phyloP scores from a whole-genome alignment of 2,329 filamentous ascomycete species.

The Cadophora luteo-olivacea region DNA sequence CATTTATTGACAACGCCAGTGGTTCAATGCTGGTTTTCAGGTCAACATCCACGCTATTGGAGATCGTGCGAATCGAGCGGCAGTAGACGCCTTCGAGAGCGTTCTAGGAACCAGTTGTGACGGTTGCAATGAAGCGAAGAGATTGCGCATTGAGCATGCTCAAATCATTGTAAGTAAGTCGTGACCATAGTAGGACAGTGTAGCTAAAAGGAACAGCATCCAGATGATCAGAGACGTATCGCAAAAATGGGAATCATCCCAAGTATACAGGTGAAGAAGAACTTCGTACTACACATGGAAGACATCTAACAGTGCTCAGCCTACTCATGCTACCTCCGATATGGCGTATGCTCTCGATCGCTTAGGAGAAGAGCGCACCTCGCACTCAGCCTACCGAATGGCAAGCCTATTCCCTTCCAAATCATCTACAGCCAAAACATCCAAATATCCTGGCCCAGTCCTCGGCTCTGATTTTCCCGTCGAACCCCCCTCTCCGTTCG shows the following conservation, averaged over 20 bases:
- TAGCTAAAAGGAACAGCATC: conserved; percentile 49
- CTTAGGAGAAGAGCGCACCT: conserved; percentile 62
- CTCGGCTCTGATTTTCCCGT: conserved; percentile 77
- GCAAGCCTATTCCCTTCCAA: conserved; percentile 58
- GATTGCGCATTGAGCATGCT: conserved; percentile 73
- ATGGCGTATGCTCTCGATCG: conserved; percentile 69
- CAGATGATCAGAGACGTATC: conserved; percentile 67
- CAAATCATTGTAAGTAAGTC: conserved; percentile 61
- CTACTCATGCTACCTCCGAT: conserved; percentile 75
- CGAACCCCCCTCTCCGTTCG: conserved; percentile 70
- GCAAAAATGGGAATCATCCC: conserved; percentile 66
- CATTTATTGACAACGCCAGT: conserved; percentile 47
- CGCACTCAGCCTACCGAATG: conserved; percentile 70
- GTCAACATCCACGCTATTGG: conserved; percentile 78
- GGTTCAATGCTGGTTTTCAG: conserved; percentile 67
- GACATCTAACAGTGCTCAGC: conserved; percentile 41
- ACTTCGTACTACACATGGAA: neutral
- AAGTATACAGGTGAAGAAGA: conserved; percentile 59
- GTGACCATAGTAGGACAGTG: neutral
- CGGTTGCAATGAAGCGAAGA: conserved; percentile 58
- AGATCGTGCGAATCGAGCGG: conserved; percentile 70
- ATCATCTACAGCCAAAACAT: neutral
- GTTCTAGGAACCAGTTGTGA: conserved; percentile 62
- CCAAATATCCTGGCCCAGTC: conserved; percentile 50
- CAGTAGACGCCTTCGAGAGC: conserved; percentile 66